phyloP scores from a whole-genome alignment of 2,329 filamentous ascomycete species.

The Aspergillus sp. region DNA sequence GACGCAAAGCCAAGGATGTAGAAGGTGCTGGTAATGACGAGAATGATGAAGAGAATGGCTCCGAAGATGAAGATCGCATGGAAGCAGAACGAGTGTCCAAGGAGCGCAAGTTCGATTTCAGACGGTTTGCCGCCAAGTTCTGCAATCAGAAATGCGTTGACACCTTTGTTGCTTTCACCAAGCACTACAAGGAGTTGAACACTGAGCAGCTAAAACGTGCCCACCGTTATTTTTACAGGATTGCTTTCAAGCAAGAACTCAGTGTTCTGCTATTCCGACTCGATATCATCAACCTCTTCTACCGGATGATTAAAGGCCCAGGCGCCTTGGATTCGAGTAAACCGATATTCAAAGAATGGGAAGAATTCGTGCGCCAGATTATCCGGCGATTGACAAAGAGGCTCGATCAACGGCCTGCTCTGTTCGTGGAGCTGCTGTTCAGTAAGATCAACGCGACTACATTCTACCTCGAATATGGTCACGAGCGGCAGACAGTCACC shows the following conservation, averaged over 20 bases:
- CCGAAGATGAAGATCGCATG: constrained; percentile 73
- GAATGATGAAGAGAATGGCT: constrained; percentile 55
- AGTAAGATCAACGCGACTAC: constrained; percentile 83
- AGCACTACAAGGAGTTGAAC: constrained; percentile 78
- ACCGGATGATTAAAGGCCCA: constrained; percentile 89
- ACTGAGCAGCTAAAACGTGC: constrained; percentile 82
- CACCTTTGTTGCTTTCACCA: constrained; percentile 79
- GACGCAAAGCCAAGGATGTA: constrained; percentile 65
- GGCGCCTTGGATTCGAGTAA: constrained; percentile 69
- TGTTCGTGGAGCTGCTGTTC: constrained; percentile 90
- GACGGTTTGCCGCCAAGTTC: constrained; percentile 77
- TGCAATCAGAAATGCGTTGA: constrained; percentile 82
- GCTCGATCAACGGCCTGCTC: constrained; percentile 78
- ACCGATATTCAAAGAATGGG: constrained; percentile 81
- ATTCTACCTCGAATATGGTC: constrained; percentile 87
- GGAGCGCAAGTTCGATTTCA: constrained; percentile 94
- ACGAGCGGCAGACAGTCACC: constrained; percentile 73
- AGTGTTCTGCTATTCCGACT: constrained; percentile 84
- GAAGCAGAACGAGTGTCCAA: constrained; percentile 70
- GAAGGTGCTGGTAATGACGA: constrained; percentile 46
- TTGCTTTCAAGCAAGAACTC: constrained; percentile 93
- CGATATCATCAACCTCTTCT: constrained; percentile 84
- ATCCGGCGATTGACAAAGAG: constrained; percentile 80
- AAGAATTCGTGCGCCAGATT: constrained; percentile 82
- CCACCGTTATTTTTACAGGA: constrained; percentile 90